These are phyloP conservation scores for Begonia masoniana DNA, from an alignment of 306 rosid species.

Conservation along the genomic window DNA sequence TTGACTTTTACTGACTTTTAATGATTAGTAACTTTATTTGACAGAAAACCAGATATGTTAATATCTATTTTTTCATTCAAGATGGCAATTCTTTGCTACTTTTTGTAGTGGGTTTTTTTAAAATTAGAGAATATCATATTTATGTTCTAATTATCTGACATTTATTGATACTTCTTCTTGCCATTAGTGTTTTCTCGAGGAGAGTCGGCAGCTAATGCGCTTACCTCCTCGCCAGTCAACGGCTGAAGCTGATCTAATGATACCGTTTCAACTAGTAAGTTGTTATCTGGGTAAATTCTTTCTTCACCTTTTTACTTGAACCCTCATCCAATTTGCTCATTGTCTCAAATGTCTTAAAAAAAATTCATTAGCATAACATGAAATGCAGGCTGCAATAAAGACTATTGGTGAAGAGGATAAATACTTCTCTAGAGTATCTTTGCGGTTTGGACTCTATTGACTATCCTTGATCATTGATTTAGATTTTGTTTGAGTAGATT, in stretches of 20 bases:
- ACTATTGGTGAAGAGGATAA: slow-evolving; percentile 86
- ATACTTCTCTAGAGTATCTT: slow-evolving; percentile 73
- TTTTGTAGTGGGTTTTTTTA: too few relatives aligned
- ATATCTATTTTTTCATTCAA: slow-evolving; percentile 1
- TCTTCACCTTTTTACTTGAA: background rate
- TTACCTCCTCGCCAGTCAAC: slow-evolving; percentile 96
- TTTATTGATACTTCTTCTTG: too few relatives aligned
- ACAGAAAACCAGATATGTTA: slow-evolving; percentile 1
- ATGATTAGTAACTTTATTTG: too few relatives aligned
- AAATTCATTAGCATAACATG: slow-evolving; percentile 14
- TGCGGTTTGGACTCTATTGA: slow-evolving; percentile 39
- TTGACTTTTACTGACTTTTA: too few relatives aligned
- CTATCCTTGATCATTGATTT: too few relatives aligned
- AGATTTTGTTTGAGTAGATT: too few relatives aligned
- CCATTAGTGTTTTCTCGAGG: slow-evolving; percentile 88
- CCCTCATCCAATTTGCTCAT: background rate
- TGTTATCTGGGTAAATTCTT: background rate
- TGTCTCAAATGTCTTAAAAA: slow-evolving; percentile 3
- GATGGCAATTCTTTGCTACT: background rate
- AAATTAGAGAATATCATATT: too few relatives aligned
- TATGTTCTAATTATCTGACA: too few relatives aligned
- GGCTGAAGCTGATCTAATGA: slow-evolving; percentile 96
- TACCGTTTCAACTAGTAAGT: slow-evolving; percentile 91
- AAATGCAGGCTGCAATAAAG: slow-evolving; percentile 81
- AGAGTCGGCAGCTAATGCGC: slow-evolving; percentile 84